Evolutionary conservation across 805 yeast species (phyloP), one percentile per base, ranked within the genome.

Genomic region (Wickerhamomyces hampshirensis): DNA sequence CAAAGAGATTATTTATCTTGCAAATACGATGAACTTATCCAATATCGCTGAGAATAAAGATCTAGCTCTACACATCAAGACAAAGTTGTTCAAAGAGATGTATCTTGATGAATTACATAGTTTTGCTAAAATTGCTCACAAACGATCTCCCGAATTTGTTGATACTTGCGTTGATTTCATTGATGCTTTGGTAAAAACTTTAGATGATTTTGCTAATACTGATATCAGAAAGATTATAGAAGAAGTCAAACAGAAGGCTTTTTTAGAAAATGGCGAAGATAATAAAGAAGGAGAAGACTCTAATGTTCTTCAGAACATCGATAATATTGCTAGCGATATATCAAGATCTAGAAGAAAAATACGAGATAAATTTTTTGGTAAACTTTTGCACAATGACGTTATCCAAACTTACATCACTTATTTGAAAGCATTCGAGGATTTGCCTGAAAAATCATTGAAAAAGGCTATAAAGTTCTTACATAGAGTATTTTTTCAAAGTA

Each of bases 11-110:
- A 59, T 91, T 5, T 50, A 69, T 9, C 53, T 69, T 4, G 53
- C 68, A 1, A 56, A 60, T 3, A 59, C 63, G 5, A 67, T 79
- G 58, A 64, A 69, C 12, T 47, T 53, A 6, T 58, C 67, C 4
- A 42, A 59, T 2, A 55, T 56, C 2, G 71, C 63, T 3, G 80
- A 75, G 21, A 67, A 68, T 41, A 68, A 67, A 14, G 74, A 71
- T 26, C 58, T 71, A 23, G 66, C 88, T 1, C 75, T 72, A 21
- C 79, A 77, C 16, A 73, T 83, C 39, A 69, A 79, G 14, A 63
- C 85, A 30, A 71, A 79, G 30, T 62, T 91, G n/a, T 87, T 91
- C 48, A 75, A 81, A 39, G 80, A 77, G 35, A 79, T 77, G 34
- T 73, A 76, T 35, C 59, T 86, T 18, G 76, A 72, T 30, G 53